A percentile compares a stretch with the other conserved stretches of the same genome.
phyloP scores from a whole-genome alignment of 176 grass and related monocot species.

The Paspalum notatum region DNA sequence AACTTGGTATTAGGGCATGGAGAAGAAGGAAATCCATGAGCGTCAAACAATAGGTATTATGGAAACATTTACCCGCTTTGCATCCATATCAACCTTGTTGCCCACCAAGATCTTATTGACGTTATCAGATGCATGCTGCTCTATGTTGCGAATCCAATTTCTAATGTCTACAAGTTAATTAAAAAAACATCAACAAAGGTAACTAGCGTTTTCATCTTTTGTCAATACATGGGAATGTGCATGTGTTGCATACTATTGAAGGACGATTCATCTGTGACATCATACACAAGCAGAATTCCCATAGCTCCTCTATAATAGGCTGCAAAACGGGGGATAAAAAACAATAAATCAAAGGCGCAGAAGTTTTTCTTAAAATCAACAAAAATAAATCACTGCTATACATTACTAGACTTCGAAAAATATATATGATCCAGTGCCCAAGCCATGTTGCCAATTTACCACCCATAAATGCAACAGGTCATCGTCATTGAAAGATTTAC shows the following conservation, averaged over 20 bases:
- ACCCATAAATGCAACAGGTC: neutral
- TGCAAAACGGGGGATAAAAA: slow-evolving; percentile 30
- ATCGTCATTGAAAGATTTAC: neutral
- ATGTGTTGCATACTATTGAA: slow-evolving; percentile 82
- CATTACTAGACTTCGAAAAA: neutral
- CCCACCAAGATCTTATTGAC: slow-evolving; percentile 94
- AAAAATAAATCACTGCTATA: neutral
- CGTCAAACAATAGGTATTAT: neutral
- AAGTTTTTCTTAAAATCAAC: slow-evolving; percentile 26
- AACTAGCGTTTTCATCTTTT: slow-evolving; percentile 3
- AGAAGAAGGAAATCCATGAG: slow-evolving; percentile 15
- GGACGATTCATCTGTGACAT: slow-evolving; percentile 92
- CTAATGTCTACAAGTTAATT: slow-evolving; percentile 72
- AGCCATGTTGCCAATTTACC: neutral
- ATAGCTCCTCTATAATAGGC: slow-evolving; percentile 95
- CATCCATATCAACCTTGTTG: slow-evolving; percentile 96
- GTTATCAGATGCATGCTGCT: slow-evolving; percentile 93
- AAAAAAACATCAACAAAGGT: slow-evolving; percentile 19
- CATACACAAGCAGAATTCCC: slow-evolving; percentile 94
- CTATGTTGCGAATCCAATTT: slow-evolving; percentile 95
- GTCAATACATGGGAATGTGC: slow-evolving; percentile 25
- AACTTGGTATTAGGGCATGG: neutral
- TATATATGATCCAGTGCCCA: neutral
- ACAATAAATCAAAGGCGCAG: slow-evolving; percentile 20
- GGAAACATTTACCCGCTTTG: slow-evolving; percentile 67